Evolutionary conservation across 148 eudicot genomes (phyloP).

Genomic region (Rhododendron simsii): DNA sequence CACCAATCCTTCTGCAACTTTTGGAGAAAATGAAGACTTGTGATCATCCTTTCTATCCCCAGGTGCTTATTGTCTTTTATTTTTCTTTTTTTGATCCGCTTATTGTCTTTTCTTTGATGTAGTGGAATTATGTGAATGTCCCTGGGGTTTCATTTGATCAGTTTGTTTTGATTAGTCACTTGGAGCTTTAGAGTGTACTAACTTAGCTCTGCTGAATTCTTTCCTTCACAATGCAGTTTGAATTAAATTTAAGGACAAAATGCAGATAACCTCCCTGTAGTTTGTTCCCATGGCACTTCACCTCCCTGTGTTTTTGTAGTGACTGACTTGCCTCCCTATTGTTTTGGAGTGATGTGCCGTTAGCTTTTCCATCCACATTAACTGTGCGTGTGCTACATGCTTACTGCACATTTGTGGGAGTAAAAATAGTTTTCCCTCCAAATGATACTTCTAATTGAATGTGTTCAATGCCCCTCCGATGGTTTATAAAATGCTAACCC

Average conservation of each 20-base stretch:
- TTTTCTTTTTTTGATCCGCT: background rate
- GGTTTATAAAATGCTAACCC: background rate
- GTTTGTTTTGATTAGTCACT: background rate
- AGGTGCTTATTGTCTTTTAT: slow-evolving; percentile 40
- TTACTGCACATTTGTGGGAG: background rate
- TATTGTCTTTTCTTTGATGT: background rate
- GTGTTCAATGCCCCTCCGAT: background rate
- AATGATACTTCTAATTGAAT: background rate
- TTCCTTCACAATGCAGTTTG: background rate
- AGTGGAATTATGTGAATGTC: background rate
- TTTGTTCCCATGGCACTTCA: background rate
- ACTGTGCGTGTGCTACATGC: background rate
- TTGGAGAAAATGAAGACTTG: slow-evolving; percentile 75
- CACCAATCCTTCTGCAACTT: slow-evolving; percentile 69
- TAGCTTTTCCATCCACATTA: background rate
- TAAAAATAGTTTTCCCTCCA: background rate
- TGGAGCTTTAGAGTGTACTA: background rate
- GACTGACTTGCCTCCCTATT: background rate
- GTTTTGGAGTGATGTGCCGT: background rate
- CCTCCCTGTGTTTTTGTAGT: background rate
- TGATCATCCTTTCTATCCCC: slow-evolving; percentile 67
- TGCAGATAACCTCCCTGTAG: background rate
- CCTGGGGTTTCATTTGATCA: background rate
- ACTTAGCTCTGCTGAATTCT: background rate
- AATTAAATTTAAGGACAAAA: background rate